A percentile compares a stretch with the other conserved stretches of the same genome.
phyloP scores from a whole-genome alignment of 495 filamentous ascomycete genomes.

The Usnea hakonensis region DNA sequence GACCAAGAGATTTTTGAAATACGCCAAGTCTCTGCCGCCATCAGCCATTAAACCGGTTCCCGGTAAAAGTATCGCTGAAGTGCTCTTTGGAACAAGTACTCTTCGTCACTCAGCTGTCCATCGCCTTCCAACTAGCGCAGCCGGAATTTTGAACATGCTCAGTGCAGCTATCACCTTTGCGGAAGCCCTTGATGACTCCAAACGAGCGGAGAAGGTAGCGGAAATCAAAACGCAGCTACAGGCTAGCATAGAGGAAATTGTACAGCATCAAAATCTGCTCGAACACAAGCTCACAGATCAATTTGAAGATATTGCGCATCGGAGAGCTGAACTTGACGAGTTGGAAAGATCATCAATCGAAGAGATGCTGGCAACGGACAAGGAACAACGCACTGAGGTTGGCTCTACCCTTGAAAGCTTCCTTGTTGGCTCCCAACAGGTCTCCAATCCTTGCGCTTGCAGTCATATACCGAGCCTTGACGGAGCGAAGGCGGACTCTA shows the following conservation, averaged over 20 bases:
- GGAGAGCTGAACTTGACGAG: conserved; percentile 18
- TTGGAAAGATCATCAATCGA: conserved; percentile 18
- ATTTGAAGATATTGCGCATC: conserved; percentile 15
- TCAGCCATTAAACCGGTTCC: conserved; percentile 13
- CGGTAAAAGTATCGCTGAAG: conserved; percentile 12
- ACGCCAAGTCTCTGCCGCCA: conserved; percentile 9
- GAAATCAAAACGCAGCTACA: conserved; percentile 11
- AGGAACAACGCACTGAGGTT: conserved; percentile 15
- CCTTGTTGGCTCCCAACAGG: conserved; percentile 16
- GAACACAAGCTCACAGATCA: conserved; percentile 13
- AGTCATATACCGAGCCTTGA: conserved; percentile 16
- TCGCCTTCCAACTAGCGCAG: conserved; percentile 19
- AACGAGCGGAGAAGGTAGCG: conserved; percentile 12
- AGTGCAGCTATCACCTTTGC: conserved; percentile 19
- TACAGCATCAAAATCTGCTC: conserved; percentile 17
- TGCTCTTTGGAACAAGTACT: conserved; percentile 18
- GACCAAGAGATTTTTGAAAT: conserved; percentile 17
- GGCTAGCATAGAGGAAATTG: conserved; percentile 13
- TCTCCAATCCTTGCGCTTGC: conserved; percentile 17
- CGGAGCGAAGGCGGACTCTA: conserved; percentile 17
- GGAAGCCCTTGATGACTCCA: conserved; percentile 17
- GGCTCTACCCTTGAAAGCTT: conserved; percentile 18
- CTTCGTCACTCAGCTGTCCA: conserved; percentile 23
- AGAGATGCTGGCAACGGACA: conserved; percentile 18
- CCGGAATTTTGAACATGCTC: conserved; percentile 18